Base-by-base conservation (phyloP, 2,329 filamentous ascomycete species). In the Trichoderma cornu-damae region DNA sequence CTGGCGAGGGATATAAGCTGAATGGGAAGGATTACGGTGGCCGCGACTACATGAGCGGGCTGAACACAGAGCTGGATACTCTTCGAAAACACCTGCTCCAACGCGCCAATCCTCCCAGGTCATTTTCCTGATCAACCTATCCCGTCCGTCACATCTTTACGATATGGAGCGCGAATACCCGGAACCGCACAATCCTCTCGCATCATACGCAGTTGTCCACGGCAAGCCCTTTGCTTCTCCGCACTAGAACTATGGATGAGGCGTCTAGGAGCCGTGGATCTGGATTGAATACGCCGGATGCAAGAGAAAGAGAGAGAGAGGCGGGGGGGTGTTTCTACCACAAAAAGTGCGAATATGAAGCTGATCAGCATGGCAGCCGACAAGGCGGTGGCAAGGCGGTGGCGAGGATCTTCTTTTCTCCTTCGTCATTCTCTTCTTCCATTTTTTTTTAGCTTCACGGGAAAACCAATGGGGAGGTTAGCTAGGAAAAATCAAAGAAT, bases 31-130 rank as follows among this genome's bases (percentile, higher is more conserved):
- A 28, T 18, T 42, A 50, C 42, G 43, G 18, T 18, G 40, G 44
- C 9, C 57, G 51, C 7, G 57, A 50, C 12, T 59, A 44, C 6
- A 22, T 59, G 38, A 54, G 35, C 16, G 51, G 43, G 8, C 51
- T 56, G 22, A 47, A 35, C 22, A 38, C 51, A 9, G 57, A 59
- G 51, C 26, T 59, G 43, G 53, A 55, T 12, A 50, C 46, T 6
- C 57, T 59, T 16, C 30, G 57, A 44, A 59, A 56, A 44, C 51
- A 59, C 14, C 20, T 59, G 11, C 37, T 59, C 26, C 57, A 59
- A 18, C 51, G 57, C 2, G 57, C 57, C 34, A 56, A 56, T 20
- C 35, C 28, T 40, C 43, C 51, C 16, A 54, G 40, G 18, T 26
- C 51, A 20, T 44, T 37, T 18, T 30, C 40, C 11, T 54, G 18